Evolutionary conservation across 208 protist genomes (phyloP).

Genomic region (Vickermania spadyakhi): DNA sequence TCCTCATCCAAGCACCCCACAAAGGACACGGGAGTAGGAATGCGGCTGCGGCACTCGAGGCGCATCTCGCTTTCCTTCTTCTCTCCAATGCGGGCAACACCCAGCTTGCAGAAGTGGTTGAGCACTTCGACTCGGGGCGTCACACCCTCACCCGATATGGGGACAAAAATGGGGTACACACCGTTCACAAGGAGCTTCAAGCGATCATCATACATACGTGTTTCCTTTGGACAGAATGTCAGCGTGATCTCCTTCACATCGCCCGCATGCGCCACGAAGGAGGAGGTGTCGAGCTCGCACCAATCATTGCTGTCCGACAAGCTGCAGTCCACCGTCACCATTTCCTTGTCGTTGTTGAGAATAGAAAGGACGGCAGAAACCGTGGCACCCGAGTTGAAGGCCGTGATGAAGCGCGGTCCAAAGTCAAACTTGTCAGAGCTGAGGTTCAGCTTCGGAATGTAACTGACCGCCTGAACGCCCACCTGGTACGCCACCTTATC

Average conservation of each 20-base stretch:
- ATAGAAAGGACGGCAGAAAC: slow-evolving; percentile 56
- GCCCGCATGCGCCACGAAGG: slow-evolving; percentile 79
- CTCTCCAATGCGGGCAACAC: slow-evolving; percentile 76
- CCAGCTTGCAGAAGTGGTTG: slow-evolving; percentile 75
- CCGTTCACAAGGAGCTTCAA: slow-evolving; percentile 93
- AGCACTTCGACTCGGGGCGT: slow-evolving; percentile 82
- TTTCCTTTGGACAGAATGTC: slow-evolving; percentile 81
- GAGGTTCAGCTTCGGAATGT: slow-evolving; percentile 85
- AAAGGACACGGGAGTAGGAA: slow-evolving; percentile 77
- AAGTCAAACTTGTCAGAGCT: slow-evolving; percentile 87
- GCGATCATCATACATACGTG: slow-evolving; percentile 75
- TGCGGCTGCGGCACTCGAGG: slow-evolving; percentile 82
- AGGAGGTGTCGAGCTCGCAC: slow-evolving; percentile 79
- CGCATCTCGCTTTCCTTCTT: slow-evolving; percentile 43
- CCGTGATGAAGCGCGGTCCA: slow-evolving; percentile 83
- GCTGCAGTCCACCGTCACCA: slow-evolving; percentile 76
- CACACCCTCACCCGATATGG: slow-evolving; percentile 88
- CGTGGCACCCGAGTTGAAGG: slow-evolving; percentile 30
- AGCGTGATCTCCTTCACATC: slow-evolving; percentile 63
- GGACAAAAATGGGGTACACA: slow-evolving; percentile 65
- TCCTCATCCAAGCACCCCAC: slow-evolving; percentile 41
- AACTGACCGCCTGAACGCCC: slow-evolving; percentile 55
- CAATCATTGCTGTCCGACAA: slow-evolving; percentile 67
- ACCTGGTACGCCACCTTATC: slow-evolving; percentile 81
- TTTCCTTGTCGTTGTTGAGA: slow-evolving; percentile 86